Base-by-base conservation (phyloP, 352 stramenopile species). In the Globisporangium iwayamae region DNA sequence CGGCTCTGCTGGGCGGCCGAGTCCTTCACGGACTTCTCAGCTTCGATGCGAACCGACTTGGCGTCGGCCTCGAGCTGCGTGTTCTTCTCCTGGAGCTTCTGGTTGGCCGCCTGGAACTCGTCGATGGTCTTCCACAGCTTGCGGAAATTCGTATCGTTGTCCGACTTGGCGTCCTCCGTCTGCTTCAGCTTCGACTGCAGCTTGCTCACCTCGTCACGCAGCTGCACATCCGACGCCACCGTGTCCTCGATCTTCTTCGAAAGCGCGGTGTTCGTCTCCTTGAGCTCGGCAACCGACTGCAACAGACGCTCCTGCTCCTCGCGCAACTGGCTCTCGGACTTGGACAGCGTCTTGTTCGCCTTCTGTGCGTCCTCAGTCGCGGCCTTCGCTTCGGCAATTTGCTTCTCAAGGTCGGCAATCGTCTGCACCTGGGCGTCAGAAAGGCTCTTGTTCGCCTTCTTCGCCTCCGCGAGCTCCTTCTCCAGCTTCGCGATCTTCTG, bases 71-170 rank as follows among this genome's bases (percentile, higher is more conserved):
- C 73, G 39, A 86, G 68, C 62, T 62, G 56, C 14, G 60, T 57
- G 47, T 84, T 86, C 30, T 82, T 75, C 52, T 86, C 68, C 13
- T 62, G 71, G 4, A 86, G 71, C 34, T 77, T 69, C 38, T 79
- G 74, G 66, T 83, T 84, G 3, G 62, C 64, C 18, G 78, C 54
- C 69, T 72, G 77, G 28, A 83, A 67, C 43, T 81, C 75, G 53
- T 83, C 77, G 30, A 82, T 81, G 38, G 68, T 75, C 63, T 81
- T 83, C 75, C 73, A 79, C 9, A 86, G 67, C 66, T 82, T 81
- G 34, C 73, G 73, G 20, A 86, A 69, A 38, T 81, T 75, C 51
- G 73, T 81, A 66, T 86, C 74, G 53, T 72, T 69, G 4, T 73
- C 65, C 45, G 79, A 74, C 39, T 80, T 71, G 22, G 77, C 71